Conservation (phyloP, 116 monocot genomes). For the Posidonia oceanica region DNA sequence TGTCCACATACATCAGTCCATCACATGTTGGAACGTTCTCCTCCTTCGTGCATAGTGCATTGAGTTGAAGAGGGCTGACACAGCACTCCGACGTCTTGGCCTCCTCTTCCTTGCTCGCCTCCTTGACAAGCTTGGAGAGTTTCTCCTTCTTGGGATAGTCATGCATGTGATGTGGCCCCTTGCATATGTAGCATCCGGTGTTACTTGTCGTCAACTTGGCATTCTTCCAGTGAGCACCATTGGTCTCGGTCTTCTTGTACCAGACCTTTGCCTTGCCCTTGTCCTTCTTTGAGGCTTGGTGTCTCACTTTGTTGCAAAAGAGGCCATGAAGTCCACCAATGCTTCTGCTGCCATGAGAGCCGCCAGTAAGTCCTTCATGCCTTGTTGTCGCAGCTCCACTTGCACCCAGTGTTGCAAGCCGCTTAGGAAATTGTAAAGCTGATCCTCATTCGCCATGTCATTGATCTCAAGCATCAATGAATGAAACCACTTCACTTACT, state of each 20-base stretch:
- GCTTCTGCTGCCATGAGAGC: background rate
- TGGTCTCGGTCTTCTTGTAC: background rate
- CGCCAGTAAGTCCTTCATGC: background rate
- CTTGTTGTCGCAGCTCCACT: background rate
- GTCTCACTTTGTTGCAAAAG: background rate
- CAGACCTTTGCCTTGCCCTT: background rate
- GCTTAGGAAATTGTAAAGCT: background rate
- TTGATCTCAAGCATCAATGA: background rate
- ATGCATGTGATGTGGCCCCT: background rate
- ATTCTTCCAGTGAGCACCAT: background rate
- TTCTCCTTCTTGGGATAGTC: background rate
- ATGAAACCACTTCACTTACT: background rate
- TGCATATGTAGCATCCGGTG: background rate
- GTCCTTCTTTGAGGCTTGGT: background rate
- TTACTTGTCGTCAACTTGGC: background rate
- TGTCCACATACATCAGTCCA: too few relatives aligned
- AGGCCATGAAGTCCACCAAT: background rate
- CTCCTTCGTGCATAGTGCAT: too few relatives aligned
- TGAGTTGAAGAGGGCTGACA: background rate
- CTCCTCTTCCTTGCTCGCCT: too few relatives aligned
- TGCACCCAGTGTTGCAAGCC: background rate
- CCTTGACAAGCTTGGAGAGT: background rate
- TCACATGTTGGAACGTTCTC: too few relatives aligned
- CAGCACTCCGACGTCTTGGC: background rate
- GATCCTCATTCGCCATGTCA: background rate